Evolutionary conservation across 331 rosid species (phyloP), one percentile per base, ranked within the genome.

Genomic region (Malus hybrid): DNA sequence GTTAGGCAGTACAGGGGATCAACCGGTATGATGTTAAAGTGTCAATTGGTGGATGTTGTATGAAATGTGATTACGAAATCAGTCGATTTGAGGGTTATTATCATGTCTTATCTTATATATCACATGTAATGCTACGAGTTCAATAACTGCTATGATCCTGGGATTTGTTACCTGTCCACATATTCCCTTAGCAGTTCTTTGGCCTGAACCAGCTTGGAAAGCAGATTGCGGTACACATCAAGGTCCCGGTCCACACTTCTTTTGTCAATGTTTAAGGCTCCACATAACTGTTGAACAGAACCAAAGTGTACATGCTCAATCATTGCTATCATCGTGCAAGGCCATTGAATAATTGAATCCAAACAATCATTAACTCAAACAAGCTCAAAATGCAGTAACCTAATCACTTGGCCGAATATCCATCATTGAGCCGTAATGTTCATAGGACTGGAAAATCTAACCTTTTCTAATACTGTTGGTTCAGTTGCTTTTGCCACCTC

Each of bases 121-220:
- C 20, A 36, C 70, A 14, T 5, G 36, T 8, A 16, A 69, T n/a
- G 59, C 46, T n/a, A 56, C 28, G 75, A 52, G 61, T 74, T 36
- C 33, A 71, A 63, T 27, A 66, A 69, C 28, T 31, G 32, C 39
- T n/a, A 52, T 72, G 48, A 42, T 39, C 67, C 33, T 32, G 70
- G 67, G 80, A 73, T 70, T 71, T 75, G 75, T 74, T 78, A 92
- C 97, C 99, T 92, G 76, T 82, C 93, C 52, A 94, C 83, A n/a
- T 90, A 93, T 80, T 93, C 98, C 89, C 76, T 93, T 32, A 89
- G 88, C 80, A 94, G 85, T 77, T 92, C 97, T 67, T 92, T 94
- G 16, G 97, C 97, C 85, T 94, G 97, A 82, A 92, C 99, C 88
- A 94, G 78, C 82, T 92, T 94, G 66, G 97, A 88, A 69, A 94